These are phyloP conservation scores for Escovopsis sp. DNA, from an alignment of 2,329 filamentous ascomycete genomes.

Conservation along the genomic window DNA sequence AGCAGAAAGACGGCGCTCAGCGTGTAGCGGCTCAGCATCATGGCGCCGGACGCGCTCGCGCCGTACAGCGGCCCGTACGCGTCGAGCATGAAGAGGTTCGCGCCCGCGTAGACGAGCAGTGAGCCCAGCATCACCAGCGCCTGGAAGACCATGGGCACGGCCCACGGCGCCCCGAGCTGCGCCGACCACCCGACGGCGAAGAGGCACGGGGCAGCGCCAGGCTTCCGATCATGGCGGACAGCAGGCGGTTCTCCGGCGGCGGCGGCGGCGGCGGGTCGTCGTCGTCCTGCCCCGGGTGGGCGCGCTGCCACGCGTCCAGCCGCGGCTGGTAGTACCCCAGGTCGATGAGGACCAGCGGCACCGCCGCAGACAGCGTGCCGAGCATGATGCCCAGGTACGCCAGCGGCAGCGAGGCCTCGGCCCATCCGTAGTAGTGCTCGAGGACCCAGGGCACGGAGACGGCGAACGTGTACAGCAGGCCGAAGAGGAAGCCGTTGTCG, in stretches of 20 bases:
- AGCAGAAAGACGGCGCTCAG: slow-evolving; percentile 43
- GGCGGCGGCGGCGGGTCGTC: slow-evolving; percentile 35
- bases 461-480: slow-evolving; percentile 45
- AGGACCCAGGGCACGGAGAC: slow-evolving; percentile 53
- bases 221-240: slow-evolving; percentile 45
- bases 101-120: slow-evolving; percentile 15
- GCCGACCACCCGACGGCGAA: slow-evolving; percentile 57
- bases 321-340: slow-evolving; percentile 39
- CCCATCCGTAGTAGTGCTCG: slow-evolving; percentile 43
- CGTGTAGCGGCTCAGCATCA: slow-evolving; percentile 28
- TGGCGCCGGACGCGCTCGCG: slow-evolving; percentile 13
- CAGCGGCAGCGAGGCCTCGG: slow-evolving; percentile 42
- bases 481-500: slow-evolving; percentile 48
- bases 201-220: slow-evolving; percentile 47
- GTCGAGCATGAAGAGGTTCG: slow-evolving; percentile 16
- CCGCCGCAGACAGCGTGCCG: slow-evolving; percentile 42
- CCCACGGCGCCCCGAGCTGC: slow-evolving; percentile 11
- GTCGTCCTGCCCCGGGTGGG: slow-evolving; percentile 9
- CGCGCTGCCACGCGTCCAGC: slow-evolving; percentile 31
- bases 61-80: slow-evolving; percentile 15
- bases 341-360: slow-evolving; percentile 29
- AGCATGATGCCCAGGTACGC: slow-evolving; percentile 55
- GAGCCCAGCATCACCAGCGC: slow-evolving; percentile 13
- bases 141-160: slow-evolving; percentile 13
- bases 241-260: slow-evolving; percentile 51